Conservation (phyloP, 768 basidiomycete species). For the Amanita pseudoporphyria region DNA sequence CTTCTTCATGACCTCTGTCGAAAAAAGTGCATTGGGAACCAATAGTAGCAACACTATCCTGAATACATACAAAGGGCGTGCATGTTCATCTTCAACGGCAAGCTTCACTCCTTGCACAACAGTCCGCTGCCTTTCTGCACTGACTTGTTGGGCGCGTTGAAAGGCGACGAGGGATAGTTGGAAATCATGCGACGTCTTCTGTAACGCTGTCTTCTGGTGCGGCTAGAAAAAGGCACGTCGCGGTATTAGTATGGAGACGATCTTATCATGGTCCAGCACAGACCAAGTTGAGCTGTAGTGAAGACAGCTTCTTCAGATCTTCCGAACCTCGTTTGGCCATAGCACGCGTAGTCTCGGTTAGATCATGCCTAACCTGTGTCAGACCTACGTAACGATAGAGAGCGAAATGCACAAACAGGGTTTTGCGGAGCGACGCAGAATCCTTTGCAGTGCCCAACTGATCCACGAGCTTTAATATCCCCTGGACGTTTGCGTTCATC, state of each 20-base stretch:
- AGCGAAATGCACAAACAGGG: conserved; percentile 52
- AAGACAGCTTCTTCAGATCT: conserved; percentile 83
- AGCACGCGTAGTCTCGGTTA: conserved; percentile 88
- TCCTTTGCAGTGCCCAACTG: conserved; percentile 84
- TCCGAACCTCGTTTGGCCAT: conserved; percentile 94
- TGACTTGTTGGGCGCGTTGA: conserved; percentile 84
- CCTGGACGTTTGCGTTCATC: conserved; percentile 96
- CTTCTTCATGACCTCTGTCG: conserved; percentile 22
- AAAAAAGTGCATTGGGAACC: not conserved
- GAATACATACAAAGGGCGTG: conserved; percentile 17
- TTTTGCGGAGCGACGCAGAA: conserved; percentile 69
- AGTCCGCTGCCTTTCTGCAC: conserved; percentile 81
- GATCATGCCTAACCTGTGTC: conserved; percentile 50
- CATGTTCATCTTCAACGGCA: conserved; percentile 68
- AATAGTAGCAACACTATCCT: not conserved
- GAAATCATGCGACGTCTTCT: conserved; percentile 91
- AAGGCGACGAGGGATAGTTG: conserved; percentile 85
- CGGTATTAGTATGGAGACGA: not conserved
- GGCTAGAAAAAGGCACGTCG: conserved; percentile 35
- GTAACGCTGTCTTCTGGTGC: conserved; percentile 71
- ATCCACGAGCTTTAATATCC: conserved; percentile 92
- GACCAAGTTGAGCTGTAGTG: conserved; percentile 54
- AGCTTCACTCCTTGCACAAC: conserved; percentile 83
- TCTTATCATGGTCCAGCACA: conserved; percentile 13
- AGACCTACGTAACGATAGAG: not conserved